Evolutionary conservation across 306 rosid species (phyloP).

Genomic region (Sindora glabra): DNA sequence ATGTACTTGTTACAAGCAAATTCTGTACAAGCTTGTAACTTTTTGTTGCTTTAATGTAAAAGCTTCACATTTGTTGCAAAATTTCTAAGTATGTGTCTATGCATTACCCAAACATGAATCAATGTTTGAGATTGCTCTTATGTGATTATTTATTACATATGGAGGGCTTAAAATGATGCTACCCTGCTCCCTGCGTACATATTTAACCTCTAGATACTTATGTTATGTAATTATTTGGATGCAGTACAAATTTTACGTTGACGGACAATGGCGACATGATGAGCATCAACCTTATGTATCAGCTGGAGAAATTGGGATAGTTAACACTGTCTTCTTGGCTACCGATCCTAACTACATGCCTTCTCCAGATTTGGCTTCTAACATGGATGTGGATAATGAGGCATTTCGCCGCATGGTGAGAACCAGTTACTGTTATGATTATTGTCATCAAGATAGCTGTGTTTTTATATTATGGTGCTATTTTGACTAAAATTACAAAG

Average conservation of each 20-base stretch:
- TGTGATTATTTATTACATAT: too few species aligned
- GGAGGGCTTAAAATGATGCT: neutral
- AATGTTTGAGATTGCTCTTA: neutral
- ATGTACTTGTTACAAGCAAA: too few species aligned
- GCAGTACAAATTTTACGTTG: constrained; percentile 98
- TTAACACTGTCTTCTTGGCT: too few species aligned
- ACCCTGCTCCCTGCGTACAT: neutral
- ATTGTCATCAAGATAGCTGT: too few species aligned
- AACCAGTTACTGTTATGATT: constrained; percentile 14
- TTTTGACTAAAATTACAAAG: constrained; percentile 5
- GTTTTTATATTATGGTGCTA: constrained; percentile 3
- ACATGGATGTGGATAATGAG: constrained; percentile 93
- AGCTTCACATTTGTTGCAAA: too few species aligned
- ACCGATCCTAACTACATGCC: too few species aligned
- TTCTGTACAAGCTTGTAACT: too few species aligned
- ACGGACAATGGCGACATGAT: constrained; percentile 94
- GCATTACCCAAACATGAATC: too few species aligned
- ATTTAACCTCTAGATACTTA: constrained; percentile 10
- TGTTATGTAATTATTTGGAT: constrained; percentile 23
- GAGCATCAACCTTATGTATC: constrained; percentile 62
- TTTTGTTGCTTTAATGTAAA: too few species aligned
- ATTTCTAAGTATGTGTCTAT: too few species aligned
- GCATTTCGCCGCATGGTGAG: constrained; percentile 70
- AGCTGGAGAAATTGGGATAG: constrained; percentile 78
- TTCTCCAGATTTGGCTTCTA: constrained; percentile 41